Evolutionary conservation across 2,329 filamentous ascomycete genomes (phyloP), one percentile per base, ranked within the genome.

Genomic region (Fusarium buxicola): DNA sequence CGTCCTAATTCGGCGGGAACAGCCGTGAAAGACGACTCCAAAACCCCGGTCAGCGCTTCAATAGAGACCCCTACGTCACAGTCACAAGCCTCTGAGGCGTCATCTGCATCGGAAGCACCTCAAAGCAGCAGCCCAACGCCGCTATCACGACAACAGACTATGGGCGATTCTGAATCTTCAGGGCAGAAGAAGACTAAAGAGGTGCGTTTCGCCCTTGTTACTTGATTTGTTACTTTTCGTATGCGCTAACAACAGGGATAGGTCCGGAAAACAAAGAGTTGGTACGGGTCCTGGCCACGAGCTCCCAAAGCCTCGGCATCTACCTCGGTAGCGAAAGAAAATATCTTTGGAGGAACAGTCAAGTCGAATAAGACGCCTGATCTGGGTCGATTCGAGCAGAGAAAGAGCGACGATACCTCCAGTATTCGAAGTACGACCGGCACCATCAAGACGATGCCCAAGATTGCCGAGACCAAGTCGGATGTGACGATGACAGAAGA

Each of bases 221-320:
- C 13, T 11, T 36, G 21, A 15, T 35, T 16, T 32, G 12, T 15
- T 24, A 15, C n/a, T 10, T 47, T 31, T 13, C 18, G 7, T 18
- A 18, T 34, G 18, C 11, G 31, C 46, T 66, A 51, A 66, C 47
- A 49, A 25, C 18, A 43, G 13, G 16, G 43, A 30, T 66, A 86
- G 83, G 74, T 82, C 32, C 80, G 79, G 57, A 86, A 86, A 69
- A 75, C 81, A 8, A 78, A 78, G 43, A 88, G 85, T 72, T 89
- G 86, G 86, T 89, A 89, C 72, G 84, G 85, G 49, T 85, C 86
- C 15, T 88, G 84, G 84, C 83, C 85, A 15, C 78, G 83, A 58
- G 72, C 75, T 30, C 77, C 82, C 27, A 89, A 89, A 69, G 84
- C 86, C 7, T 76, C 79, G 13, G 80, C 86, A 25, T 89, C 86